Conservation (phyloP, 2,329 filamentous ascomycete genomes). For the Claviceps spartinae region DNA sequence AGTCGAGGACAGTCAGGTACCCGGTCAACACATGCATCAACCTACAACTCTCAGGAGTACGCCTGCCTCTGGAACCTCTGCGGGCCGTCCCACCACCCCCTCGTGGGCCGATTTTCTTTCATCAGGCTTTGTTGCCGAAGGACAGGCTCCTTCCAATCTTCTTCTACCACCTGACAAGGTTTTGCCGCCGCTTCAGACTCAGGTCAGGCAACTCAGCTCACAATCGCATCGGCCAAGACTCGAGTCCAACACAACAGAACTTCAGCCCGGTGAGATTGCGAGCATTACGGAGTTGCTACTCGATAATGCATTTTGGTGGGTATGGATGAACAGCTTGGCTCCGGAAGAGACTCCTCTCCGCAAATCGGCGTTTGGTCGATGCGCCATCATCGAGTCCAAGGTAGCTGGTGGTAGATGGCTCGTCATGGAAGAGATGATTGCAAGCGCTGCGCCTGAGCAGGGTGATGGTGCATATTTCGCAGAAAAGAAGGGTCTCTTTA, state of each 20-base stretch:
- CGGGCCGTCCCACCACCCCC: conserved; percentile 79
- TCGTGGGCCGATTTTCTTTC: conserved; percentile 98
- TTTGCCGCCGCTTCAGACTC: conserved; percentile 67
- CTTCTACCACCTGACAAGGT: conserved; percentile 86
- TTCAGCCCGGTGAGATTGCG: conserved; percentile 87
- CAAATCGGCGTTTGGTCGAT: conserved; percentile 88
- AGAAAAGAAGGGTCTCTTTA: conserved; percentile 91
- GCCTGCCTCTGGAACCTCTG: conserved; percentile 53
- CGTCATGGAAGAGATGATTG: conserved; percentile 91
- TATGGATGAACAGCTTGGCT: conserved; percentile 95
- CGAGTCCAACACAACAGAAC: conserved; percentile 46
- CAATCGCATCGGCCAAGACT: conserved; percentile 67
- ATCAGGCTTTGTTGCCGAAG: conserved; percentile 74
- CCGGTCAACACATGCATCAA: conserved; percentile 27
- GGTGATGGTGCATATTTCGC: conserved; percentile 80
- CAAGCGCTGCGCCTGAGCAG: conserved; percentile 76
- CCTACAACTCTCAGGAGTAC: conserved; percentile 44
- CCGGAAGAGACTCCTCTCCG: conserved; percentile 74
- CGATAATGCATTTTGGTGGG: conserved; percentile 98
- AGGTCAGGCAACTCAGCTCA: conserved; percentile 65
- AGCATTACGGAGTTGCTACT: conserved; percentile 78
- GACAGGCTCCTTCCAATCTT: conserved; percentile 50
- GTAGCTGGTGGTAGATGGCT: conserved; percentile 78
- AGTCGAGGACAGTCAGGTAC: conserved; percentile 41
- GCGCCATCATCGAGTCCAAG: conserved; percentile 78